A percentile compares a stretch with the other conserved stretches of the same genome.
Evolutionary conservation across 352 stramenopile species (phyloP).

Genomic region (Globisporangium solare): DNA sequence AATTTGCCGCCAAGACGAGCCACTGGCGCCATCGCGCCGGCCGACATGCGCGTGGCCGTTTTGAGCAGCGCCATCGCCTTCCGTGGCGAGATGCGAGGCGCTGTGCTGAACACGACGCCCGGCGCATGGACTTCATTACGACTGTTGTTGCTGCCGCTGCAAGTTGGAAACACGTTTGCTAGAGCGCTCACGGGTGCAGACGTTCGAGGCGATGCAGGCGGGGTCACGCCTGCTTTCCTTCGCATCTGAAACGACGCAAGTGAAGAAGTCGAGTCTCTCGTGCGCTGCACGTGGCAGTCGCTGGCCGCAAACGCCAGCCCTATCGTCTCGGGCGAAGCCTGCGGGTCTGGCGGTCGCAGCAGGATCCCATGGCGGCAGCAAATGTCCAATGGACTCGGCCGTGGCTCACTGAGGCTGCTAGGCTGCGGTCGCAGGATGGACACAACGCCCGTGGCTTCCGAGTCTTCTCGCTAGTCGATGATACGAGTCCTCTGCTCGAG

Average conservation of each 20-base stretch:
- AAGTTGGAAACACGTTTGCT: no score
- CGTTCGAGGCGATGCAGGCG: not conserved
- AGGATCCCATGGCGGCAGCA: slow-evolving; percentile 7
- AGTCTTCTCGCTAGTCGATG: not conserved
- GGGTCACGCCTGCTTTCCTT: not conserved
- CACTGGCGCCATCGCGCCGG: not conserved
- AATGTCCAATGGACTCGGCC: not conserved
- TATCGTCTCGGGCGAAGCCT: not conserved
- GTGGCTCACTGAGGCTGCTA: slow-evolving; percentile 1
- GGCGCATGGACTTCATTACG: slow-evolving; percentile 10
- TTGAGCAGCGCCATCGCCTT: slow-evolving; percentile 34
- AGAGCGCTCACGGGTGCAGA: not conserved
- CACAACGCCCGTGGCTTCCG: not conserved
- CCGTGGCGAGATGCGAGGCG: slow-evolving; percentile 22
- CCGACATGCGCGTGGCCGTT: slow-evolving; percentile 15
- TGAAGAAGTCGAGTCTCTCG: slow-evolving; percentile 4
- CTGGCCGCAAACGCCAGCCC: not conserved
- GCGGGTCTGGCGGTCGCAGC: not conserved
- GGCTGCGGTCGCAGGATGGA: not conserved
- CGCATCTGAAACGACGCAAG: slow-evolving; percentile 4
- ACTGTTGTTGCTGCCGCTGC: no score
- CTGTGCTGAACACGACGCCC: slow-evolving; percentile 23
- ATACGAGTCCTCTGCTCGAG: not conserved
- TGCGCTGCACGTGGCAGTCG: not conserved
- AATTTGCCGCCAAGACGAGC: not conserved